Base-by-base conservation (phyloP, 768 basidiomycete genomes). In the Serendipita sp. region DNA sequence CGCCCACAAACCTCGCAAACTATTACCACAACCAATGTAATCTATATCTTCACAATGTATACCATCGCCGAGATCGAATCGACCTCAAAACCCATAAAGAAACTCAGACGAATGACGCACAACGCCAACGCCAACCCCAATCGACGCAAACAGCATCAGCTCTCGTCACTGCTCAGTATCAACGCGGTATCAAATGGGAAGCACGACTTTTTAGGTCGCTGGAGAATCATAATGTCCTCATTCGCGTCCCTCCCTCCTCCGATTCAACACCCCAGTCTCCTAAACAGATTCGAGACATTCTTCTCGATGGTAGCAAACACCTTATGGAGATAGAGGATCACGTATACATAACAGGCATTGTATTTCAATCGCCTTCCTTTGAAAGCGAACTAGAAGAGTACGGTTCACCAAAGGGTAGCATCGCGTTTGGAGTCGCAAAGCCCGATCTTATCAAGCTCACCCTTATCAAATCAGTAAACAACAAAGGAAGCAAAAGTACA, bases 111-210 rank as follows among this genome's bases (percentile, higher is more conserved):
- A 64, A 46, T 5, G 51, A 65, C 30, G 32, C 38, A 41, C 38
- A 41, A 41, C 38, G 13, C 7, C 38, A 41, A 13, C 38, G 13
- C 5, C 38, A 41, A 41, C 38, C 7, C 7, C 38, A 41, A 13
- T 13, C 5, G 2, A 5, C 48, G 37, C 56, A 47, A 45, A 53
- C 51, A 8, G 66, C 56, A 54, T 70, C 73, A 70, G 13, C 72
- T 73, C 15, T 73, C 74, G 60, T 68, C 75, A n/a, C 64, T 71
- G 78, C 79, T 3, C 75, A 77, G 15, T 78, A 74, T 67, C 70
- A 75, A 64, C 77, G 79, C 24, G 80, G 80, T 3, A 64, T 75
- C 41, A 74, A 77, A 53, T 81, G 80, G 80, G 80, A 81, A 68
- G 47, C 71, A 3, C 53, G 67, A 63, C 71, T 81, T n/a, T 73